Conservation (phyloP, 176 grass and related monocot species). For the Oryza meridionalis region DNA sequence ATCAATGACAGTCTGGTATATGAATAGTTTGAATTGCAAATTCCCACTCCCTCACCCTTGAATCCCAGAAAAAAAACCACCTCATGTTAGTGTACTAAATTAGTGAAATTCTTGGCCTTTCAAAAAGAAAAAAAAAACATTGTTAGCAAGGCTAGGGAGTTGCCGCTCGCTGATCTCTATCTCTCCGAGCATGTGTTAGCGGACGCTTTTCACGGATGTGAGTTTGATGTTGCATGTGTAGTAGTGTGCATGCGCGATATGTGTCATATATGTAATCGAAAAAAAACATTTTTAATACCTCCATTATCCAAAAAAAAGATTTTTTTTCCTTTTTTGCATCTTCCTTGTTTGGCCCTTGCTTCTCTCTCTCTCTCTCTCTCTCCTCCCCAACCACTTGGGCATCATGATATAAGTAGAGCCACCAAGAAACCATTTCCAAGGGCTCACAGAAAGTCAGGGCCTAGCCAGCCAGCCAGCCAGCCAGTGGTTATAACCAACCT, state of each 20-base stretch:
- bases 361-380: background rate
- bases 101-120: background rate
- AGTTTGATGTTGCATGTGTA: no score
- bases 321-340: background rate
- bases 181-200: no score
- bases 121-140: no score
- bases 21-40: slow-evolving; percentile 25
- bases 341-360: slow-evolving; percentile 47
- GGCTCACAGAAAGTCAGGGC: slow-evolving; percentile 47
- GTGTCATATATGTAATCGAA: no score
- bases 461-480: background rate
- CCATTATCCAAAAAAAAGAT: background rate
- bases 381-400: slow-evolving; percentile 46
- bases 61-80: background rate
- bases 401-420: slow-evolving; percentile 65
- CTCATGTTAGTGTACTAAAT: slow-evolving; percentile 23
- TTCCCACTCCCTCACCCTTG: background rate
- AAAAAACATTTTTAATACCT: no score
- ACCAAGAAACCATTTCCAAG: slow-evolving; percentile 36
- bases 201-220: no score
- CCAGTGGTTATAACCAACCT: slow-evolving; percentile 30
- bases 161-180: no score
- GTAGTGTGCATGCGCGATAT: no score
- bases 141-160: no score
- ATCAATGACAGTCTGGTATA: slow-evolving; percentile 6